These are phyloP conservation scores for Acmispon strigosus DNA, from an alignment of 306 rosid species.

Conservation along the genomic window DNA sequence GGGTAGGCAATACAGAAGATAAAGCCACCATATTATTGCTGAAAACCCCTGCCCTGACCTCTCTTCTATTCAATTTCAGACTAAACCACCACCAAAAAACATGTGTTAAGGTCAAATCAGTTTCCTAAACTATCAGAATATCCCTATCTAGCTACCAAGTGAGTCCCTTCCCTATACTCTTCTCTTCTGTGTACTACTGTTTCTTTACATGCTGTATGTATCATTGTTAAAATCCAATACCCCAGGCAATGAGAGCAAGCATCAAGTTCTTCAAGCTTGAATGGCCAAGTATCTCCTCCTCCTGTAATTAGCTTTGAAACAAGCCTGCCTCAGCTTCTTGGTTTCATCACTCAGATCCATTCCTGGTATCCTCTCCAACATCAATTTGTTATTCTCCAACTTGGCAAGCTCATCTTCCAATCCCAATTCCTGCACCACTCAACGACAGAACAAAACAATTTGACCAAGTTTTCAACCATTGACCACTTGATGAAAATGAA, in stretches of 20 bases:
- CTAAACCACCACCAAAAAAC: neutral
- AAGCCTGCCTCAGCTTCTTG: slow-evolving; percentile 74
- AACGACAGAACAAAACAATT: neutral
- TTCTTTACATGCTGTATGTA: neutral
- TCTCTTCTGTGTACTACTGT: neutral
- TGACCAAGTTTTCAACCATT: neutral
- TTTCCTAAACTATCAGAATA: neutral
- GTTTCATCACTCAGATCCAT: slow-evolving; percentile 39
- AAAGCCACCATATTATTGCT: neutral
- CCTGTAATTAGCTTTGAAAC: slow-evolving; percentile 63
- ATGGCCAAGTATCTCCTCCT: slow-evolving; percentile 28
- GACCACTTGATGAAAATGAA: neutral
- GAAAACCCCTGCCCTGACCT: too few relatives aligned
- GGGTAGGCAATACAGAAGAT: neutral
- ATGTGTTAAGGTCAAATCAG: neutral
- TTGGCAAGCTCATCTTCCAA: slow-evolving; percentile 36
- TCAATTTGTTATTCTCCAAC: slow-evolving; percentile 52
- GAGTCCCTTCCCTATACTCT: neutral
- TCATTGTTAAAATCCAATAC: neutral
- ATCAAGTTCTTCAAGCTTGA: neutral
- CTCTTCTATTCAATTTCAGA: neutral
- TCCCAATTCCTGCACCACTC: slow-evolving; percentile 53
- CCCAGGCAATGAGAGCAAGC: neutral
- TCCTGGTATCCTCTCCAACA: slow-evolving; percentile 49
- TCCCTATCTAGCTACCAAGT: neutral